Percentiles rank a stretch among this genome's conserved stretches.
These are phyloP conservation scores for Quercus tomentella DNA, from an alignment of 331 rosid species.

Conservation along the genomic window DNA sequence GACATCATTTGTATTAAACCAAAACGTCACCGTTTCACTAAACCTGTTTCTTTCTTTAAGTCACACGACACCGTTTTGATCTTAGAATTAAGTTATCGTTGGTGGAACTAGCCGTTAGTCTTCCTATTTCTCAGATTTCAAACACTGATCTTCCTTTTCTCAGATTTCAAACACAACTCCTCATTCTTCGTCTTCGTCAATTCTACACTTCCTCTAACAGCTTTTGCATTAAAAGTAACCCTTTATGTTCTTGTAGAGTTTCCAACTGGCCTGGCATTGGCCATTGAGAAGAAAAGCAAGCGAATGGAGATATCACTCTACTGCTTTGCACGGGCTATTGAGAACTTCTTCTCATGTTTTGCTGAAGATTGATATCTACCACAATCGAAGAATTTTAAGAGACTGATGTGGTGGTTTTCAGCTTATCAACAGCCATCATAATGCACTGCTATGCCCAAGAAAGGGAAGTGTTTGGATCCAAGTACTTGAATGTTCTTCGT, in stretches of 20 bases:
- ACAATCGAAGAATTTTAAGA: constrained; percentile 57
- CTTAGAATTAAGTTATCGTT: too few relatives aligned
- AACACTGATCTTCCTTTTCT: too few relatives aligned
- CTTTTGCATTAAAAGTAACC: too few relatives aligned
- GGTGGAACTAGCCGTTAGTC: too few relatives aligned
- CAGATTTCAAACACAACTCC: too few relatives aligned
- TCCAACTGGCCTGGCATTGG: constrained; percentile 68
- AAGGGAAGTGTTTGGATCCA: constrained; percentile 73
- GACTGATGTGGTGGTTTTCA: constrained; percentile 79
- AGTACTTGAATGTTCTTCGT: constrained; percentile 70
- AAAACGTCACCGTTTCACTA: too few relatives aligned
- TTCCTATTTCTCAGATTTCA: too few relatives aligned
- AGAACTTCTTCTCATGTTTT: constrained; percentile 85
- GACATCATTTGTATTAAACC: too few relatives aligned
- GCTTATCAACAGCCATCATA: constrained; percentile 89
- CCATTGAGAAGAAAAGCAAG: constrained; percentile 85
- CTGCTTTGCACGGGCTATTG: constrained; percentile 83
- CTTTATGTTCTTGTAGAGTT: constrained; percentile 35
- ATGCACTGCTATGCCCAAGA: constrained; percentile 94
- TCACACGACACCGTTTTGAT: too few relatives aligned
- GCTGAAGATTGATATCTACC: constrained; percentile 72
- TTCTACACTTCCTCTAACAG: too few relatives aligned
- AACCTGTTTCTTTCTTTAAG: too few relatives aligned
- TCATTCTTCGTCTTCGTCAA: too few relatives aligned
- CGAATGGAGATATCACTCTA: constrained; percentile 78